Evolutionary conservation across 2,329 filamentous ascomycete genomes (phyloP), one percentile per base, ranked within the genome.

Genomic region (Phialophora expanda): DNA sequence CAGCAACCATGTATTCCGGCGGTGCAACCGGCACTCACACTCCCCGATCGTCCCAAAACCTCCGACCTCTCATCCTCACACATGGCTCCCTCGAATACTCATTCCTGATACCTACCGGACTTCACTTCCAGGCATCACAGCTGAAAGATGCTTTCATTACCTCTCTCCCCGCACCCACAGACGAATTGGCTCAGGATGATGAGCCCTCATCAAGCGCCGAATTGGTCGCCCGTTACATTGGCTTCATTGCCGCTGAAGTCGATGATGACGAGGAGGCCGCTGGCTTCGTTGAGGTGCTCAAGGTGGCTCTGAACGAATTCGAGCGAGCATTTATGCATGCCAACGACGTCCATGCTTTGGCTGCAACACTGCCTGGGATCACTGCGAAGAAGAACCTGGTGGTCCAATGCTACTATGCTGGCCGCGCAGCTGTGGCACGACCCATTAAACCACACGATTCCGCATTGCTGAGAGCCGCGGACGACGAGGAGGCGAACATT

Each of bases 11-110:
- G 71, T 72, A 72, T 56, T 72, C 71, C 61, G 71, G 71, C 55
- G 71, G 71, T 69, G 71, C 97, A 82, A 99, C 95, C 83, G 95
- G 95, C 81, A 93, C 97, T 77, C 96, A 93, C 73, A 99, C 95
- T 74, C 95, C 95, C 74, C 90, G 95, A 82, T 97, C 94, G 64
- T 95, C 91, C 74, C 89, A 93, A 72, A 97, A 94, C 71, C 88
- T 97, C 72, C 91, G 95, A 73, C 94, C 95, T 70, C 88, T 99
- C 76, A 92, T 91, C 75, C 86, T 99, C 76, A 86, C 89, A 72
- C 95, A 99, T 81, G 95, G 96, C 78, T 92, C 92, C 62, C 93
- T 99, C 81, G 95, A 99, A 80, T 92, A 96, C 76, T 94, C 92
- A 61, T 95, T 99, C 79, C 89, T 97, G 76, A 91, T 99, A 77